Percentiles rank a stretch among this genome's conserved stretches.
phyloP scores from a whole-genome alignment of 2,329 filamentous ascomycete genomes.

The Talaromyces verruculosus region DNA sequence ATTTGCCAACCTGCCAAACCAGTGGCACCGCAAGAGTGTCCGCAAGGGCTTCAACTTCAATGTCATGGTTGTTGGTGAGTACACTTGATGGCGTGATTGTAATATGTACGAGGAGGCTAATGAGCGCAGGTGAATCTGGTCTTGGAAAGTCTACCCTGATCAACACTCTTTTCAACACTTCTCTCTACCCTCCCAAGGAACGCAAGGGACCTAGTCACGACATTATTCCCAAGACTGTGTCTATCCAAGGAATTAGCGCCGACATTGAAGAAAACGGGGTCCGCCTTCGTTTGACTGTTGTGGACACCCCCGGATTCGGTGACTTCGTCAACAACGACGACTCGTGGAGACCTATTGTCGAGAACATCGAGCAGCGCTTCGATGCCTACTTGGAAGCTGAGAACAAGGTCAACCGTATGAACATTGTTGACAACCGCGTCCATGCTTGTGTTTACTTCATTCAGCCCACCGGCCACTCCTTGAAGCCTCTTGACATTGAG shows the following conservation, averaged over 20 bases:
- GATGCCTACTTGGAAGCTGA: slow-evolving; percentile 98
- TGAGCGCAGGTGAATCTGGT: slow-evolving; percentile 82
- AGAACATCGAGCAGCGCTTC: slow-evolving; percentile 99
- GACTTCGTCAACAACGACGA: slow-evolving; percentile 99
- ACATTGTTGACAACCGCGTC: slow-evolving; percentile 98
- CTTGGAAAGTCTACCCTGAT: slow-evolving; percentile 98
- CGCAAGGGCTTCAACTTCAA: slow-evolving; percentile 99
- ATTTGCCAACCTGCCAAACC: slow-evolving; percentile 97
- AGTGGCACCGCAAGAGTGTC: slow-evolving; percentile 99
- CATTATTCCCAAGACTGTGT: slow-evolving; percentile 97
- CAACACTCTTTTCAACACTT: slow-evolving; percentile 99
- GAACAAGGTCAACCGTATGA: slow-evolving; percentile 99
- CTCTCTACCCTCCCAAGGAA: slow-evolving; percentile 97
- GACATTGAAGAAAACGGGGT: slow-evolving; percentile 99
- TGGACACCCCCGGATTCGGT: slow-evolving; percentile 96
- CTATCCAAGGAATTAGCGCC: slow-evolving; percentile 90
- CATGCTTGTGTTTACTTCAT: slow-evolving; percentile 99
- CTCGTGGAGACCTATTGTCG: slow-evolving; percentile 97
- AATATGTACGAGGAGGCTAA: neutral
- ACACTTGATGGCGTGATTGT: neutral
- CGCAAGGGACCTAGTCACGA: slow-evolving; percentile 96
- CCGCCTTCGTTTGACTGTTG: slow-evolving; percentile 90
- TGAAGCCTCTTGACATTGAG: slow-evolving; percentile 98
- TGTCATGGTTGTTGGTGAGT: slow-evolving; percentile 99
- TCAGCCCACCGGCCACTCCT: slow-evolving; percentile 94